Conservation (phyloP, 805 yeast genomes). For the Lipomyces sp. region DNA sequence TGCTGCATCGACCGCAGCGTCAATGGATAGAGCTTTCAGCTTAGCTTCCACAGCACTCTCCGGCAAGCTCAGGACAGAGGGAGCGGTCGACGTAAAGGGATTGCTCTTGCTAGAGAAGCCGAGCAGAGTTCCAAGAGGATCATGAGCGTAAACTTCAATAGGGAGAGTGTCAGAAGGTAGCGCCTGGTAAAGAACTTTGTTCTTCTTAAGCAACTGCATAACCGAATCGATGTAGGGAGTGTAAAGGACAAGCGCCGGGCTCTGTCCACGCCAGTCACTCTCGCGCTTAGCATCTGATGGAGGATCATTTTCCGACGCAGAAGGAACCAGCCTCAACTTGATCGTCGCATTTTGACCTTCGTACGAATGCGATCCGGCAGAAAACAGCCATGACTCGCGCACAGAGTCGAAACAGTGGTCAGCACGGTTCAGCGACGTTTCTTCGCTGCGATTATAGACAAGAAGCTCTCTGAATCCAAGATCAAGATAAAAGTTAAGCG, state of each 20-base stretch:
- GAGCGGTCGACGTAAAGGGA: slow-evolving; percentile 32
- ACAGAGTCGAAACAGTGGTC: slow-evolving; percentile 32
- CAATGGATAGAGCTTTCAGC: background rate
- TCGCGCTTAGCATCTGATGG: slow-evolving; percentile 26
- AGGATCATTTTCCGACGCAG: slow-evolving; percentile 6
- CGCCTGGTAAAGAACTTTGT: slow-evolving; percentile 47
- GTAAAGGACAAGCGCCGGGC: slow-evolving; percentile 48
- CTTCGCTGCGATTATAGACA: slow-evolving; percentile 35
- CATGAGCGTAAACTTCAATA: slow-evolving; percentile 68
- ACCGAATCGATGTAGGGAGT: slow-evolving; percentile 41
- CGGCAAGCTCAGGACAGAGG: slow-evolving; percentile 10
- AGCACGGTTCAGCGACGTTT: slow-evolving; percentile 9
- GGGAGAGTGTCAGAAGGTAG: slow-evolving; percentile 74
- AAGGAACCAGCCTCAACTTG: slow-evolving; percentile 29
- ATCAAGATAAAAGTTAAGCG: slow-evolving; percentile 57
- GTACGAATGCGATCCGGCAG: slow-evolving; percentile 36
- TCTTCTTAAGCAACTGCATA: slow-evolving; percentile 40
- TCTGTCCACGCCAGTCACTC: slow-evolving; percentile 51
- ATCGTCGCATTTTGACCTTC: slow-evolving; percentile 33
- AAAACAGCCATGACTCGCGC: slow-evolving; percentile 36
- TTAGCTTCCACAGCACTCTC: slow-evolving; percentile 9
- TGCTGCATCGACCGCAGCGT: background rate
- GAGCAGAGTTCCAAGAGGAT: slow-evolving; percentile 77
- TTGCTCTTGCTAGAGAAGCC: slow-evolving; percentile 63
- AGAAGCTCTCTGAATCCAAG: slow-evolving; percentile 43